Base-by-base conservation (phyloP, 257 asterid genomes). In the Przewalskia tangutica region DNA sequence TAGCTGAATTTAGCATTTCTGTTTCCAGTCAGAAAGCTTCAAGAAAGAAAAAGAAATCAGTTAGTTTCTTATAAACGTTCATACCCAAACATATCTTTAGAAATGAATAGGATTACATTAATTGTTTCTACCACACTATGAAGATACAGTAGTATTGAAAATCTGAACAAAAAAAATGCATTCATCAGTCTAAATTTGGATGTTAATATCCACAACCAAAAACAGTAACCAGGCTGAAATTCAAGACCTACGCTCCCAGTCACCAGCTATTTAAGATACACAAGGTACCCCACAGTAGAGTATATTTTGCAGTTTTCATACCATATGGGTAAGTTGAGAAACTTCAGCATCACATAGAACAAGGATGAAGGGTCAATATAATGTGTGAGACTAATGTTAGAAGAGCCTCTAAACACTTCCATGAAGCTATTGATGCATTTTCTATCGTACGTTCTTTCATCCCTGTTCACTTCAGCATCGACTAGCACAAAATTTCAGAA, bases 1-100 rank as follows among this genome's bases (percentile, higher is more conserved):
- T 93, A 93, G 71, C 91, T 91, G 67, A 93, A 86, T 84, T 83
- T 91, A 70, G 84, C 89, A 63, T 87, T 86, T 67, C 73, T 86
- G 71, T 86, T 88, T 83, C 91, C 89, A 23, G 86, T 77, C 46
- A 88, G 88, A 85, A 82, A 87, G 90, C 94, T 92, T 87, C 84
- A 81, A 55, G 50, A 79, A 20, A 44, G 66, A 68, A 6, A 32
- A 85, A 85, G n/a, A 34, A 65, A 65, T 42, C 40, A 79, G 55
- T 79, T 59, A 62, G 82, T 79, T 59, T 59, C 56, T 79, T 42
- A 63, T 46, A 42, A 59, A 58, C 18, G 46, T 42, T 79, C 62
- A 75, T 67, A 58, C 12, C 79, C 20, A 71, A 20, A 46, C 59
- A 71, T 46, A 71, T 18, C 40, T 20, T 46, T 71, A 71, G 40